phyloP scores from a whole-genome alignment of 2,329 filamentous ascomycete species.

The Corinectria fuckeliana region DNA sequence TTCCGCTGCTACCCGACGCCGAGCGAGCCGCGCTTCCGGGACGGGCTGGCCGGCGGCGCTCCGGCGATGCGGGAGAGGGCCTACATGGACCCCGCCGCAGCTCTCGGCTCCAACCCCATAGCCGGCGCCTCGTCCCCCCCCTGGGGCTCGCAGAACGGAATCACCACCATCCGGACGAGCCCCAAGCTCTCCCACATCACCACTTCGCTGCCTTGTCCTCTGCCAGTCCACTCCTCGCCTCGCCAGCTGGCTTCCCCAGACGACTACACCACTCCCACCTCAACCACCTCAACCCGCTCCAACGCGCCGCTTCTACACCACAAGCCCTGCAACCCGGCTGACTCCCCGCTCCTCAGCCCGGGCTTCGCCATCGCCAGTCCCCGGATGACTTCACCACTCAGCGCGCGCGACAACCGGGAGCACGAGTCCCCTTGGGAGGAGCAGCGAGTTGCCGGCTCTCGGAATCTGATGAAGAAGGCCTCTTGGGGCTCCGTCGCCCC shows the following conservation, averaged over 20 bases:
- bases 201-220: slow-evolving; percentile 29
- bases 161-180: background rate
- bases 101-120: slow-evolving; percentile 22
- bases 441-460: slow-evolving; percentile 4
- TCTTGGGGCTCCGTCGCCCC: slow-evolving; percentile 41
- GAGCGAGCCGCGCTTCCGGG: slow-evolving; percentile 27
- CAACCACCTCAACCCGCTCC: slow-evolving; percentile 44
- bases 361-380: slow-evolving; percentile 32
- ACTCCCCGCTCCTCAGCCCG: slow-evolving; percentile 35
- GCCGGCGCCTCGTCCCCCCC: background rate
- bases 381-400: slow-evolving; percentile 15
- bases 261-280: slow-evolving; percentile 40
- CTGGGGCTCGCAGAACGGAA: slow-evolving; percentile 17
- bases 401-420: slow-evolving; percentile 16
- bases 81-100: slow-evolving; percentile 17
- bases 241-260: slow-evolving; percentile 20
- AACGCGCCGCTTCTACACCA: slow-evolving; percentile 44
- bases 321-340: slow-evolving; percentile 38
- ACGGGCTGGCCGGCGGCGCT: slow-evolving; percentile 11
- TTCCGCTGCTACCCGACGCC: slow-evolving; percentile 56
- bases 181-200: slow-evolving; percentile 27
- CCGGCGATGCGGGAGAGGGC: slow-evolving; percentile 30
- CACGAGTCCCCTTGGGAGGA: slow-evolving; percentile 30
- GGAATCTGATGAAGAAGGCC: slow-evolving; percentile 28
- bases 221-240: slow-evolving; percentile 23